These are phyloP conservation scores for Saturnispora gosingensis DNA, from an alignment of 805 yeast species.

Conservation along the genomic window DNA sequence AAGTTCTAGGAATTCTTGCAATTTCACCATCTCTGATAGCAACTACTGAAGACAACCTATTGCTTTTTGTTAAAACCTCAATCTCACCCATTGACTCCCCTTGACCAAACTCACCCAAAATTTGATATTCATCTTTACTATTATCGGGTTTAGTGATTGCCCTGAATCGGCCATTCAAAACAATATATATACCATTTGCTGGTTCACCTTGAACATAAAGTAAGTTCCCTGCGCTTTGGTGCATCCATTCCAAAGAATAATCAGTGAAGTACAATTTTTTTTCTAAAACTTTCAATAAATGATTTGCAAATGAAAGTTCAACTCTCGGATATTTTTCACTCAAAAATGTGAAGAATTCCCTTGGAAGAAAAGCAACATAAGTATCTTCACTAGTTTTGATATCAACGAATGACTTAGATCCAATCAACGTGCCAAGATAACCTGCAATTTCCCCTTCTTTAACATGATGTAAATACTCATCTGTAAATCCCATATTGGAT, in stretches of 20 bases:
- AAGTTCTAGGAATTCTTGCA: conserved; percentile 83
- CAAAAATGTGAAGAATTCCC: conserved; percentile 49
- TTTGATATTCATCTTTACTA: conserved; percentile 19
- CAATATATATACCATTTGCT: conserved; percentile 87
- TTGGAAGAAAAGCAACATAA: conserved; percentile 66
- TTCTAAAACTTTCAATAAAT: conserved; percentile 58
- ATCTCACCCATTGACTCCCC: conserved; percentile 94
- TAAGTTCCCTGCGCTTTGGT: conserved; percentile 74
- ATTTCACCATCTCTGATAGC: conserved; percentile 92
- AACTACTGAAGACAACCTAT: conserved; percentile 58
- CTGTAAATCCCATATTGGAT: conserved; percentile 11
- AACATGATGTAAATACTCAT: conserved; percentile 46
- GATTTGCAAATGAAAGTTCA: conserved; percentile 68
- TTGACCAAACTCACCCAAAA: conserved; percentile 77
- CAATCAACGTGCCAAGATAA: conserved; percentile 70
- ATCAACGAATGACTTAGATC: conserved; percentile 68
- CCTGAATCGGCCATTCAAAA: conserved; percentile 79
- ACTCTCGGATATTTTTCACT: conserved; percentile 71
- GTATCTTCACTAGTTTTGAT: conserved; percentile 52
- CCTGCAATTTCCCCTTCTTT: conserved; percentile 81
- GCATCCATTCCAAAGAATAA: conserved; percentile 93
- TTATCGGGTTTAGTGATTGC: conserved; percentile 31
- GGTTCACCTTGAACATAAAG: conserved; percentile 74
- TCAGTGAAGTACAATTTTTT: conserved; percentile 65
- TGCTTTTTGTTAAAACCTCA: conserved; percentile 78